Evolutionary conservation across 306 rosid species (phyloP).

Genomic region (Astragalus glycyphyllos): DNA sequence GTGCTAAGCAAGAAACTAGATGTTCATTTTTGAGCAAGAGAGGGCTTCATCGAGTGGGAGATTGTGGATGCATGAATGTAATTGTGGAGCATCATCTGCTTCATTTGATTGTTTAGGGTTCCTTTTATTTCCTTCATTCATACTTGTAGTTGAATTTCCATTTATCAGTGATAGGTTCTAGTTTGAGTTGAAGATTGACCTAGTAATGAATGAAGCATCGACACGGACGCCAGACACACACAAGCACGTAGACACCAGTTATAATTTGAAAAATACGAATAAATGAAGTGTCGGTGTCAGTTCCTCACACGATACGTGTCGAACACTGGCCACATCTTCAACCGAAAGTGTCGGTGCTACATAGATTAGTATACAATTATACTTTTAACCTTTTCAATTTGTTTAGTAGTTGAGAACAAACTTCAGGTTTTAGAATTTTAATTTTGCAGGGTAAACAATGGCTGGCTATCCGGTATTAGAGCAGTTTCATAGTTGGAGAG

Average conservation of each 20-base stretch:
- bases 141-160: background rate
- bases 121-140: slow-evolving; percentile 39
- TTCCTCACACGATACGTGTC: no score
- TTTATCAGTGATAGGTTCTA: background rate
- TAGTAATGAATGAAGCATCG: background rate
- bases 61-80: slow-evolving; percentile 87
- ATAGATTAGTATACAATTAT: background rate
- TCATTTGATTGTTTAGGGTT: slow-evolving; percentile 61
- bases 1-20: slow-evolving; percentile 71
- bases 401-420: slow-evolving; percentile 21
- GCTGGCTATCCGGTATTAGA: slow-evolving; percentile 62
- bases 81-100: slow-evolving; percentile 61
- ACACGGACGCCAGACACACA: no score
- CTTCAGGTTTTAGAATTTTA: slow-evolving; percentile 25
- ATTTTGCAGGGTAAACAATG: slow-evolving; percentile 55
- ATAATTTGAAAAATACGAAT: no score
- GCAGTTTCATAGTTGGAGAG: slow-evolving; percentile 71
- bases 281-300: no score
- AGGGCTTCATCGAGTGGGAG: slow-evolving; percentile 70
- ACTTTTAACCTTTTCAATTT: background rate
- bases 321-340: no score
- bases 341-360: no score
- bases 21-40: slow-evolving; percentile 79
- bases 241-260: no score
- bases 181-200: slow-evolving; percentile 17